Evolutionary conservation across 2,329 filamentous ascomycete species (phyloP).

Genomic region (Trichothecium roseum): DNA sequence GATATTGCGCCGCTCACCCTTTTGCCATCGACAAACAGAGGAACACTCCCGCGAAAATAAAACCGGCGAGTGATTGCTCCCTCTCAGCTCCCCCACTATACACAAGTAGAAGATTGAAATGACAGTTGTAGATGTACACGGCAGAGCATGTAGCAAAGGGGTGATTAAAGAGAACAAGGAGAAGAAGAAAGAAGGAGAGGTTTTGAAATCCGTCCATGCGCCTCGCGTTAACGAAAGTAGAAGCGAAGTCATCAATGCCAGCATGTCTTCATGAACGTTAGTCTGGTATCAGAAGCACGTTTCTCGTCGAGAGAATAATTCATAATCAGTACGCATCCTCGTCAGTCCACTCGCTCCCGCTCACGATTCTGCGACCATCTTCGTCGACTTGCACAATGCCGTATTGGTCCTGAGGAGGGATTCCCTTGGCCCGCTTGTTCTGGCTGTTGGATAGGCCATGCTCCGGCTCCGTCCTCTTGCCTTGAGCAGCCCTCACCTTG

Average conservation of each 20-base stretch:
- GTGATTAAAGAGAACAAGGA: too few relatives aligned
- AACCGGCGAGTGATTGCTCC: too few relatives aligned
- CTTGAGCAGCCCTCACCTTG: constrained; percentile 57
- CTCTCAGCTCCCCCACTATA: too few relatives aligned
- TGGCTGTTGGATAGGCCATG: constrained; percentile 27
- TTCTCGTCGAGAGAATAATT: too few relatives aligned
- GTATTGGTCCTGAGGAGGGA: constrained; percentile 30
- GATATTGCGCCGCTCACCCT: too few relatives aligned
- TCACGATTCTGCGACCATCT: constrained; percentile 53
- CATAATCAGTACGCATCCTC: constrained; percentile 44
- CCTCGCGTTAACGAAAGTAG: neutral
- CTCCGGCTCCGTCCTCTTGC: constrained; percentile 52
- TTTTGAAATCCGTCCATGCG: too few relatives aligned
- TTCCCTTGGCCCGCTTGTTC: constrained; percentile 42
- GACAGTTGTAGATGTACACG: too few relatives aligned
- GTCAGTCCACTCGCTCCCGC: constrained; percentile 57
- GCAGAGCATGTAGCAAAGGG: too few relatives aligned
- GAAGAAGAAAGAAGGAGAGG: too few relatives aligned
- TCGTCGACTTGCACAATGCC: constrained; percentile 39
- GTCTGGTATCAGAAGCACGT: neutral
- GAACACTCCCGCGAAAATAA: too few relatives aligned
- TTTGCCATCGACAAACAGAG: too few relatives aligned
- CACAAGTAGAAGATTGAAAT: too few relatives aligned
- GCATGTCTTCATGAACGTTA: neutral
- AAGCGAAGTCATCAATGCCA: constrained; percentile 1